Percentiles rank a stretch among this genome's conserved stretches.
Evolutionary conservation across 1,284 basidiomycete species (phyloP).

Genomic region (Cronartium ribicola): DNA sequence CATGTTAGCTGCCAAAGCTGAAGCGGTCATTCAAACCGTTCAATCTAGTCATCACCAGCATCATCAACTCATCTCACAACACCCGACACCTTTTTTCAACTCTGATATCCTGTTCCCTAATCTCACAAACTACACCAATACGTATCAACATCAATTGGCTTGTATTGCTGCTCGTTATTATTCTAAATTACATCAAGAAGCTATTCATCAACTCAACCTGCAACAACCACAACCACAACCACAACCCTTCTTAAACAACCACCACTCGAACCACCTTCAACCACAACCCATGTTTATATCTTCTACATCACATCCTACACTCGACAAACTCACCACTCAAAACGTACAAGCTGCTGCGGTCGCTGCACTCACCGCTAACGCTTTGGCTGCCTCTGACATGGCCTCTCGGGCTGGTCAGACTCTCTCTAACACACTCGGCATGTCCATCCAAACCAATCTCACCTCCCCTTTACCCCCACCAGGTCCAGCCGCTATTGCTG

Average conservation of each 20-base stretch:
- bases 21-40: conserved; percentile 20
- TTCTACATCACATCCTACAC: conserved; percentile 3
- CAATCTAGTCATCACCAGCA: background rate
- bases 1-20: conserved; percentile 18
- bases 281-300: background rate
- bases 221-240: no score
- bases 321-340: conserved; percentile 13
- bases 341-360: conserved; percentile 40
- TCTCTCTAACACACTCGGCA: conserved; percentile 19
- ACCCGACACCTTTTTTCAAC: background rate
- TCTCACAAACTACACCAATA: conserved; percentile 25
- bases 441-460: conserved; percentile 28
- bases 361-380: conserved; percentile 34
- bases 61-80: background rate
- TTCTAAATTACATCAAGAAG: conserved; percentile 18
- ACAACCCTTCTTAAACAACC: background rate
- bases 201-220: conserved; percentile 21
- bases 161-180: conserved; percentile 23
- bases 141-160: conserved; percentile 21
- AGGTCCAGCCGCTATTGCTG: conserved; percentile 25
- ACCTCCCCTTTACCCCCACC: conserved; percentile 23
- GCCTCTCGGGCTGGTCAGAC: conserved; percentile 20
- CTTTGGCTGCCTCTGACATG: conserved; percentile 29
- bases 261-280: conserved; percentile 2
- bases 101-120: conserved; percentile 7